Conservation (phyloP, 2,329 filamentous ascomycete species). For the Mycocentrospora acerina region DNA sequence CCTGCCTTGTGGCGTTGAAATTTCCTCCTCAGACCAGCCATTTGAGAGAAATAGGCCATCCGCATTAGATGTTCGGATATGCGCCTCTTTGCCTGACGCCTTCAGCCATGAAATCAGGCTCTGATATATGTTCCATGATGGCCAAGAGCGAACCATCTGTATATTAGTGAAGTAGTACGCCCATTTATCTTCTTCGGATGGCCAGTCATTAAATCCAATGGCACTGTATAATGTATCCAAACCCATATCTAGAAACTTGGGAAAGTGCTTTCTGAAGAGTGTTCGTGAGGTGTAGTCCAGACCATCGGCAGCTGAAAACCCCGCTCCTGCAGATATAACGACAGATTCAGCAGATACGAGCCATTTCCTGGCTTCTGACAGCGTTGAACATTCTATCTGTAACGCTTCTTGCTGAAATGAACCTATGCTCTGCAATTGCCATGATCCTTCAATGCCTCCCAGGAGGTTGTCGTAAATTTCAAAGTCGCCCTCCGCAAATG, state of each 20-base stretch:
- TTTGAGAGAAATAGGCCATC: constrained; percentile 36
- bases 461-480: constrained; percentile 19
- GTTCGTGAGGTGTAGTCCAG: constrained; percentile 36
- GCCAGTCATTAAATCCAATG: constrained; percentile 39
- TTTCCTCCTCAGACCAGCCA: constrained; percentile 20
- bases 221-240: constrained; percentile 36
- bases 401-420: not conserved
- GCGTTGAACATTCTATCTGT: constrained; percentile 5
- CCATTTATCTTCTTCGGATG: constrained; percentile 32
- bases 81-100: constrained; percentile 15
- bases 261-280: constrained; percentile 35
- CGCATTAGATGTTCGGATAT: constrained; percentile 38
- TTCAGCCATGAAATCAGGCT: constrained; percentile 14
- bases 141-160: constrained; percentile 28
- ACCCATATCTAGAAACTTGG: constrained; percentile 29
- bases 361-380: constrained; percentile 19
- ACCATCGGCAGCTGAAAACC: constrained; percentile 38
- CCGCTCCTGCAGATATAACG: constrained; percentile 38
- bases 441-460: not conserved
- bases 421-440: not conserved
- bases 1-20: constrained; percentile 36
- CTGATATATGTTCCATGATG: constrained; percentile 21
- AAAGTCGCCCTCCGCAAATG: constrained; percentile 31
- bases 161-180: constrained; percentile 39
- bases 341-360: constrained; percentile 25